phyloP scores from a whole-genome alignment of 768 basidiomycete genomes.

The Leccinum arenicola region DNA sequence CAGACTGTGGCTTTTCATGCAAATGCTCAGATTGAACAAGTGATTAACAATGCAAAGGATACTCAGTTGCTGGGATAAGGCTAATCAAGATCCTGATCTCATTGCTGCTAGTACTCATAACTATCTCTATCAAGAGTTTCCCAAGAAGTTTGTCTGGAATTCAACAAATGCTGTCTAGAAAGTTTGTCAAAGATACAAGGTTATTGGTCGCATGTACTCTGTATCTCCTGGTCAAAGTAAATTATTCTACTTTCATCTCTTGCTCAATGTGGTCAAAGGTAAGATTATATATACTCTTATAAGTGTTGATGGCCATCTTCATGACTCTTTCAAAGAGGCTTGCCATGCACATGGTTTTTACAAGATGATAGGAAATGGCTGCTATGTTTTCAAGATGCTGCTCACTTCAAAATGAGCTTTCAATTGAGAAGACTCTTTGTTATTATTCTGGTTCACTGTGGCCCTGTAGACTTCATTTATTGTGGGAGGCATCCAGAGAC shows the following conservation, averaged over 20 bases:
- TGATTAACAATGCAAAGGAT: background rate
- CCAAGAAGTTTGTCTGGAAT: conserved; percentile 28
- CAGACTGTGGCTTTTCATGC: background rate
- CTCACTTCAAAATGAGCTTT: too few species aligned
- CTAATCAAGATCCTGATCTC: background rate
- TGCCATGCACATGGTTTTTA: conserved; percentile 38
- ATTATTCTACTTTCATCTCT: conserved; percentile 37
- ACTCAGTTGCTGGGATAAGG: background rate
- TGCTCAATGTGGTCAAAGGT: conserved; percentile 37
- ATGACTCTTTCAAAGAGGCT: conserved; percentile 26
- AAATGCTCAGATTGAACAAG: background rate
- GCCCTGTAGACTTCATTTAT: background rate
- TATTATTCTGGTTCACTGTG: background rate
- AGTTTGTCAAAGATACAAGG: conserved; percentile 24
- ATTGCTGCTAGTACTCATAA: conserved; percentile 10
- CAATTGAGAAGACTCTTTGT: background rate
- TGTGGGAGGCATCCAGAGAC: background rate
- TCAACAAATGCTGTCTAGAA: conserved; percentile 24
- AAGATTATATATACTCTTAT: background rate
- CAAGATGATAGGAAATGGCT: conserved; percentile 26
- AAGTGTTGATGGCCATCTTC: background rate
- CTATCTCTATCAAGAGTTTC: conserved; percentile 35
- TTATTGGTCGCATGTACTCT: conserved; percentile 14
- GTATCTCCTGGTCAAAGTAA: conserved; percentile 31
- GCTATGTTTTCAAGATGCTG: too few species aligned